Evolutionary conservation across 2,329 filamentous ascomycete species (phyloP).

Genomic region (Talaromyces piceae): DNA sequence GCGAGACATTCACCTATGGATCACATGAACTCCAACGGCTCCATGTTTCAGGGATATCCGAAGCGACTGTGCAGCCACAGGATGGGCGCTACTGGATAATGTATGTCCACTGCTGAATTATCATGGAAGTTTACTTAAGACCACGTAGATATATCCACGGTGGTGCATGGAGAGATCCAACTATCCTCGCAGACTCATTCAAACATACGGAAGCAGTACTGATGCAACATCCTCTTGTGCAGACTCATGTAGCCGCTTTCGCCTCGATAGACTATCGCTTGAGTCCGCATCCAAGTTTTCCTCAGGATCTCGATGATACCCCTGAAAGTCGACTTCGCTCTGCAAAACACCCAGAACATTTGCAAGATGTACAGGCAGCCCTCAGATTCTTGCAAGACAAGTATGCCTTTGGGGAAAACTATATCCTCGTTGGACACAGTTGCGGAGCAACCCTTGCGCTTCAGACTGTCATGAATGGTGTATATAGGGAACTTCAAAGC

Average conservation of each 20-base stretch:
- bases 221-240: constrained; percentile 16
- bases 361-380: constrained; percentile 35
- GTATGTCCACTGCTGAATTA: constrained; percentile 18
- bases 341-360: constrained; percentile 39
- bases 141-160: constrained; percentile 39
- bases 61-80: constrained; percentile 4
- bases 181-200: constrained; percentile 30
- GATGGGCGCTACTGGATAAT: constrained; percentile 31
- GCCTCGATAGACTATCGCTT: constrained; percentile 43
- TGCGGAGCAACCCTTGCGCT: constrained; percentile 42
- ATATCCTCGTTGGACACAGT: constrained; percentile 41
- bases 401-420: constrained; percentile 32
- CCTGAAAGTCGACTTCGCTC: constrained; percentile 22
- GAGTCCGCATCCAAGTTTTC: constrained; percentile 34
- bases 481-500: constrained; percentile 9
- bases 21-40: constrained; percentile 28
- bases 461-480: constrained; percentile 33
- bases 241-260: constrained; percentile 28
- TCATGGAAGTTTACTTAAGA: not conserved
- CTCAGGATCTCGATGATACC: constrained; percentile 27
- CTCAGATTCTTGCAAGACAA: constrained; percentile 34
- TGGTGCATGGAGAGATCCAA: constrained; percentile 43
- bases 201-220: constrained; percentile 27
- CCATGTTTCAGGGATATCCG: constrained; percentile 19
- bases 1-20: constrained; percentile 15